These are phyloP conservation scores for Candida xyloterini DNA, from an alignment of 805 yeast genomes.

Conservation along the genomic window DNA sequence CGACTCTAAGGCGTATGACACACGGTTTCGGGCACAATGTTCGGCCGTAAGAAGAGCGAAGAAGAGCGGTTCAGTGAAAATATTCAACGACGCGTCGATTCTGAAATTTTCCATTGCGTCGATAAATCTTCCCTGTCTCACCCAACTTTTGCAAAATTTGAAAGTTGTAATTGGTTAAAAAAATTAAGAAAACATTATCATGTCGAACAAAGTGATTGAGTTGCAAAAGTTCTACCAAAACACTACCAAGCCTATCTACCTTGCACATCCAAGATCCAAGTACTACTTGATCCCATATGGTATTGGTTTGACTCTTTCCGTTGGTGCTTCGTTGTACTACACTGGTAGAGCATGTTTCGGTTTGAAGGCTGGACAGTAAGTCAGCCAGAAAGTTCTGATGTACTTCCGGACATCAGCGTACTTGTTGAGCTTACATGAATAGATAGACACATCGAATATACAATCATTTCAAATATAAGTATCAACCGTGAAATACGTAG, in stretches of 20 bases:
- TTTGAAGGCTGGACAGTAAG: conserved; percentile 47
- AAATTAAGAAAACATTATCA: conserved; percentile 8
- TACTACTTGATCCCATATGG: conserved; percentile 73
- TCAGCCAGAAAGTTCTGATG: neutral
- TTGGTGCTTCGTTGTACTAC: conserved; percentile 65
- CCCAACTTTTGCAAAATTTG: conserved; percentile 3
- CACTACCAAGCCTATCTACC: conserved; percentile 56
- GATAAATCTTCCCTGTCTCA: neutral
- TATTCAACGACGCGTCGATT: conserved; percentile 5
- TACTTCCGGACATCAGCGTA: neutral
- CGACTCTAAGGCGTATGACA: too few species aligned
- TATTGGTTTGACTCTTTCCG: conserved; percentile 66
- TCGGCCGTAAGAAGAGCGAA: too few species aligned
- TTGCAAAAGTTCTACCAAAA: conserved; percentile 58
- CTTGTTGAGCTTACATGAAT: conserved; percentile 1
- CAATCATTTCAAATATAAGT: neutral
- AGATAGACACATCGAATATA: conserved; percentile 6
- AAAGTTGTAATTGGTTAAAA: conserved; percentile 7
- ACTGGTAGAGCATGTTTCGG: conserved; percentile 70
- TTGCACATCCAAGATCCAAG: conserved; percentile 62
- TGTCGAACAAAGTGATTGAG: conserved; percentile 46
- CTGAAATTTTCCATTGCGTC: neutral
- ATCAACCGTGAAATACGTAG: neutral
- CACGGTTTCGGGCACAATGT: too few species aligned
- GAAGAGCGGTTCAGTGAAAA: neutral